Evolutionary conservation across 2,329 filamentous ascomycete genomes (phyloP).

Genomic region (Talaromyces piceae): DNA sequence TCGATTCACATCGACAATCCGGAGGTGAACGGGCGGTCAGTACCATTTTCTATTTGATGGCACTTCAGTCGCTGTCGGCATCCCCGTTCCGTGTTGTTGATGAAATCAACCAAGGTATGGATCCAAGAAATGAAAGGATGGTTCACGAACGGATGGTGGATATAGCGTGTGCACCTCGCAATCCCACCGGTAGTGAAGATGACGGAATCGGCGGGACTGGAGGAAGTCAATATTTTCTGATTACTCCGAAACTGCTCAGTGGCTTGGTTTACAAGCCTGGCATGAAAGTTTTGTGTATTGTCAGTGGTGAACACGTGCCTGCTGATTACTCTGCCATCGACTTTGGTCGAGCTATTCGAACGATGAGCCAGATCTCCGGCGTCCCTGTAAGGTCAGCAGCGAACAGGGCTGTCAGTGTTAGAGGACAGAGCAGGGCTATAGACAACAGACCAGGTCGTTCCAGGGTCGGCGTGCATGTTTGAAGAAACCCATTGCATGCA

Average conservation of each 20-base stretch:
- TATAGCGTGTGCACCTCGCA: slow-evolving; percentile 62
- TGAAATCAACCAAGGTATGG: slow-evolving; percentile 99
- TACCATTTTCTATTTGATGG: slow-evolving; percentile 99
- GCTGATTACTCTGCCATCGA: slow-evolving; percentile 29
- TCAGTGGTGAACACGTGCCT: slow-evolving; percentile 65
- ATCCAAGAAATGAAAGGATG: slow-evolving; percentile 95
- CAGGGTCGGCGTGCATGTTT: background rate
- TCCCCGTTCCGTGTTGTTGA: slow-evolving; percentile 97
- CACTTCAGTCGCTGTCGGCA: slow-evolving; percentile 84
- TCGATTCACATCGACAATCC: slow-evolving; percentile 89
- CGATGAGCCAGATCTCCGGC: slow-evolving; percentile 25
- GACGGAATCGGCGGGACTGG: slow-evolving; percentile 25
- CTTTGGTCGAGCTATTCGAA: slow-evolving; percentile 28
- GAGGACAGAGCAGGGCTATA: background rate
- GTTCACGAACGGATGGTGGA: slow-evolving; percentile 98
- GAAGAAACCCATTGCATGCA: no score
- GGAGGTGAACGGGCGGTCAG: slow-evolving; percentile 93
- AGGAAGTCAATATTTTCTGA: slow-evolving; percentile 81
- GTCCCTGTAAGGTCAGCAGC: slow-evolving; percentile 3
- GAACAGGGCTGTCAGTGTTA: background rate
- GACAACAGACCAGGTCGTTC: background rate
- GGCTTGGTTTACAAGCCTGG: slow-evolving; percentile 78
- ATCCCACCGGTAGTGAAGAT: slow-evolving; percentile 49
- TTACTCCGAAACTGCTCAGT: slow-evolving; percentile 89
- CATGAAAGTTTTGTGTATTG: slow-evolving; percentile 92